Base-by-base conservation (phyloP, 768 basidiomycete genomes). In the Lactarius hengduanensis region DNA sequence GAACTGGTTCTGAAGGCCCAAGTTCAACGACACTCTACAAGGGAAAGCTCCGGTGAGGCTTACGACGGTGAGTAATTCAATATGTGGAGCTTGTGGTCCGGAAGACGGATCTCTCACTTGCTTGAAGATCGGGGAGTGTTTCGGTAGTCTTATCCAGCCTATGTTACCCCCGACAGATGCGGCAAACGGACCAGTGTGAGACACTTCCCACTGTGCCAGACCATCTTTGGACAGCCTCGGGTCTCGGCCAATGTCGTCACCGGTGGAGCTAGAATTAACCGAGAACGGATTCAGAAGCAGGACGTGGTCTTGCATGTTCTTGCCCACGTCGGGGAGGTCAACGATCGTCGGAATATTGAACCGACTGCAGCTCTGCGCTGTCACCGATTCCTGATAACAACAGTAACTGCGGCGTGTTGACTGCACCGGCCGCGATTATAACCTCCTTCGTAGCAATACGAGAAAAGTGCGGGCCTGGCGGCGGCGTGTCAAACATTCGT, bases 301-400 rank as follows among this genome's bases (percentile, higher is more conserved):
- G 20, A 66, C 66, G 59, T 76, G 75, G 62, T 77, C 76, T 5
- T 62, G 47, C 30, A 77, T 64, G 65, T 77, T 67, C 64, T 72
- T 65, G 18, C 76, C 76, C 16, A 77, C 75, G 8, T 68, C 71
- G 10, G 74, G 73, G 26, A 72, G 63, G 58, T 75, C 57, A 8
- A 71, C 56, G 26, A 75, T 30, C 13, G 69, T 28, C 15, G 30
- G n/a, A 50, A 77, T 71, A 2, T 70, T 71, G 36, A 73, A 59
- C 18, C 62, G n/a, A 9, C 55, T 20, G n/a, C 57, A 77, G 72
- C 10, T 66, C 36, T 5, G 57, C 30, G 13, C 62, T 26, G 28
- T 71, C 64, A 1, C 76, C 76, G 41, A 77, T 71, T 16, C 76
- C 76, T 6, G 74, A 75, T 36, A 75, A 69, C 57, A 73, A 41